Percentiles rank a stretch among this genome's conserved stretches.
phyloP scores from a whole-genome alignment of 78 protist genomes.

The Dictyostelium citrinum region DNA sequence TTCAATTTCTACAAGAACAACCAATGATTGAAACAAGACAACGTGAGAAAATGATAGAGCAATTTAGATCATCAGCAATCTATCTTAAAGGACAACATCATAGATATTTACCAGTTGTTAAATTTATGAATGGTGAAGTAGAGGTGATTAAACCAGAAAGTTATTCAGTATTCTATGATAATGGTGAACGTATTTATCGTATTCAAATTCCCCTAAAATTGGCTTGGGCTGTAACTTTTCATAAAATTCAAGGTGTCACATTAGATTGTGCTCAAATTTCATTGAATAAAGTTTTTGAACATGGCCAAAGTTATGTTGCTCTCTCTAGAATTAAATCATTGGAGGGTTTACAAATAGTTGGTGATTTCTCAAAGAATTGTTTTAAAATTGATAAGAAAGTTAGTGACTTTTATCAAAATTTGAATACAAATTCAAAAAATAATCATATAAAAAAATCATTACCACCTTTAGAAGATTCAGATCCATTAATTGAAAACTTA shows the following conservation, averaged over 20 bases:
- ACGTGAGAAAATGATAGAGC: slow-evolving; percentile 18
- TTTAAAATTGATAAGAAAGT: slow-evolving; percentile 43
- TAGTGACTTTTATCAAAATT: background rate
- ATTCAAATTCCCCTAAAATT: slow-evolving; percentile 80
- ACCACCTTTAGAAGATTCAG: background rate
- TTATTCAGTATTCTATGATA: slow-evolving; percentile 27
- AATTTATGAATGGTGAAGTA: slow-evolving; percentile 29
- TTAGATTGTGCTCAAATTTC: slow-evolving; percentile 77
- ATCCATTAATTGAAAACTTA: background rate
- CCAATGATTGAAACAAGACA: background rate
- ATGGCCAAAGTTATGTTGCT: slow-evolving; percentile 85
- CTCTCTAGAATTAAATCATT: slow-evolving; percentile 82
- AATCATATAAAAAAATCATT: background rate
- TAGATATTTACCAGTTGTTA: slow-evolving; percentile 48
- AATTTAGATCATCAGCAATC: background rate
- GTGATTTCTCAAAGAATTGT: background rate
- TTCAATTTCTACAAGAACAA: background rate
- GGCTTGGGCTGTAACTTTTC: slow-evolving; percentile 91
- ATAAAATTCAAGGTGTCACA: slow-evolving; percentile 90
- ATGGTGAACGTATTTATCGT: slow-evolving; percentile 57
- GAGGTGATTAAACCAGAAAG: slow-evolving; percentile 63
- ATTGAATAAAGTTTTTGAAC: slow-evolving; percentile 73
- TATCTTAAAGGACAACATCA: background rate
- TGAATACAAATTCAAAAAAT: background rate
- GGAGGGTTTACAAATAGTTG: slow-evolving; percentile 78